Evolutionary conservation across 1,139 yeast species (phyloP), one percentile per base, ranked within the genome.

Genomic region (Pichia sp.): DNA sequence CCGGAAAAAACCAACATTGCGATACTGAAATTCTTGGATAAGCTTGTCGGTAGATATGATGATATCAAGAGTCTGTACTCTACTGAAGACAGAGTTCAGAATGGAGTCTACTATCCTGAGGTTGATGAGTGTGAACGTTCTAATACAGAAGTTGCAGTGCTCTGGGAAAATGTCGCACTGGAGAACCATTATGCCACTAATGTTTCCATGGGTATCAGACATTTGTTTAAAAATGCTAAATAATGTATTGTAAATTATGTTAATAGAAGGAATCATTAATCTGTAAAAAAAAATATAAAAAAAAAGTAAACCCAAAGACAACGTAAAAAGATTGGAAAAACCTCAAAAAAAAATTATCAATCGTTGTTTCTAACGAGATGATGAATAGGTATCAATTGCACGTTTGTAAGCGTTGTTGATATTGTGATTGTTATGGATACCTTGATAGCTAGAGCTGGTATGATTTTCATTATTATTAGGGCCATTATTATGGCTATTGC

Each of bases 1-100:
- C 97, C 97, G 2, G 98, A 92, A 61, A 87, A 86, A 64, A 81
- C 97, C 0, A 68, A 87, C 0, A 70, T 86, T 55, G 95, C 96
- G 0, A 64, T 80, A 0, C 67, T 88, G 44, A 84, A 85, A 58
- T 83, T 90, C 51, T 60, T 88, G 41, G 94, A 87, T 34, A 85
- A 86, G 56, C 69, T 92, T 52, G 72, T 78, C 60, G 78, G 78
- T 43, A 75, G 85, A 60, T 79, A 79, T 56, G 81, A 83, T 39
- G 81, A 80, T 44, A 66, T 87, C 41, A 75, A 79, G 44, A 85
- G 94, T 0, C 69, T 90, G 45, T 88, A 83, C 68, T 79, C 86
- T 35, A 85, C 96, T 1, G 96, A 88, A 44, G 98, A 92, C 58
- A 73, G 94, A 54, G 77, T 90, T 37, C 85, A 85, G 16, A 77